phyloP scores from a whole-genome alignment of 306 rosid species.

The Quercus variabilis region DNA sequence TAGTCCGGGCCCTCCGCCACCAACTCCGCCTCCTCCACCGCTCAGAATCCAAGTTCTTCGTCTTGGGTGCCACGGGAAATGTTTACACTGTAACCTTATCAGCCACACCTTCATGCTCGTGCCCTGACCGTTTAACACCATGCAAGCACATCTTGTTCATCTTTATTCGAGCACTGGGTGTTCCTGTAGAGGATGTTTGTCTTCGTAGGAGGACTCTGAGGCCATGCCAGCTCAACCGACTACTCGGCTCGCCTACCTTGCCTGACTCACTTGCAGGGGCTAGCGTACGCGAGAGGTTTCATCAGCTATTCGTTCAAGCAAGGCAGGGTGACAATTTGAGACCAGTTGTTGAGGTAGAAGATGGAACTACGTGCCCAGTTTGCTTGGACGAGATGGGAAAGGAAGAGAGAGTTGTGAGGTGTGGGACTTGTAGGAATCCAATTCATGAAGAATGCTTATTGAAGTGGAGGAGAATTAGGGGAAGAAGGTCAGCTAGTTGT shows the following conservation, averaged over 20 bases:
- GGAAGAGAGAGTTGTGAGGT: slow-evolving; percentile 57
- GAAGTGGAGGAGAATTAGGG: slow-evolving; percentile 71
- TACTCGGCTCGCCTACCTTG: slow-evolving; percentile 38
- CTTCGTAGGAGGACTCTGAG: slow-evolving; percentile 56
- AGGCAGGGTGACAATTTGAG: background rate
- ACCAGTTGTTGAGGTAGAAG: slow-evolving; percentile 37
- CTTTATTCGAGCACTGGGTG: slow-evolving; percentile 58
- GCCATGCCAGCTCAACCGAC: slow-evolving; percentile 48
- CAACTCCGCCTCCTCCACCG: slow-evolving; percentile 79
- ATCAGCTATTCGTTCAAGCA: slow-evolving; percentile 36
- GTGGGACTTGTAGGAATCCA: slow-evolving; percentile 68
- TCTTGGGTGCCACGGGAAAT: slow-evolving; percentile 79
- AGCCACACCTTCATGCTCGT: slow-evolving; percentile 60
- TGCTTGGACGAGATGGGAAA: slow-evolving; percentile 76
- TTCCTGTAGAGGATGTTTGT: slow-evolving; percentile 47
- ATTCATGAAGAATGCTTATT: slow-evolving; percentile 74
- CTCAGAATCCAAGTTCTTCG: slow-evolving; percentile 53
- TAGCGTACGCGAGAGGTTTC: slow-evolving; percentile 52
- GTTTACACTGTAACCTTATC: slow-evolving; percentile 64
- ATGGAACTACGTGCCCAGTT: slow-evolving; percentile 63
- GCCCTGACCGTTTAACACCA: slow-evolving; percentile 77
- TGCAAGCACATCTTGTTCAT: slow-evolving; percentile 89
- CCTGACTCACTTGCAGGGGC: slow-evolving; percentile 54
- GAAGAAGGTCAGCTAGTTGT: slow-evolving; percentile 58
- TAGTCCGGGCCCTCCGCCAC: slow-evolving; percentile 74